Base-by-base conservation (phyloP, 2,329 filamentous ascomycete species). In the Cryphonectria parasitica region DNA sequence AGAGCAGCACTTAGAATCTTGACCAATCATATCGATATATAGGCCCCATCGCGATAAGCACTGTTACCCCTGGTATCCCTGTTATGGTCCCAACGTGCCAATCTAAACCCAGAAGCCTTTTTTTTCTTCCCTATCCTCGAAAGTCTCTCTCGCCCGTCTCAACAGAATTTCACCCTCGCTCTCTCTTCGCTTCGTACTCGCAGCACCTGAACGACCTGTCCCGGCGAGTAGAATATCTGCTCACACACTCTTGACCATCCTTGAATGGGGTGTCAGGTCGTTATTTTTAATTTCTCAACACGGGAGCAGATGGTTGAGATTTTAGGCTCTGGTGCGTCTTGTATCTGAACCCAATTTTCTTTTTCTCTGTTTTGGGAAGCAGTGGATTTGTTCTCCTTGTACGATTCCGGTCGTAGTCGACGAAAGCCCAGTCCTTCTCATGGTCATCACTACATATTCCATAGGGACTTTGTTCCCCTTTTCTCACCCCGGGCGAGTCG, bases 281-380 rank as follows among this genome's bases (percentile, higher is more conserved):
- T 19, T 49, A 49, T 49, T 49, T 49, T 49, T 49, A 49, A n/a
- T 49, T 49, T n/a, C 22, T 49, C 45, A n/a, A n/a, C 22, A 49
- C 22, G 22, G 17, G 22, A 49, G 17, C 15, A 45, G 41, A 56
- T 41, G 64, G 64, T 70, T 70, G 68, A 62, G 64, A n/a, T 63
- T 54, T 58, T 70, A 64, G 68, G 64, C 68, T 67, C 68, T 67
- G 68, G 68, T 43, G 68, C 52, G 41, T 60, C 52, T 36, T 25
- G 13, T 22, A n/a, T 19, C 54, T 28, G 6, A 56, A 56, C n/a
- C 19, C 28, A 58, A 31, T 19, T 58, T 31, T 31, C 13, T 17
- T 19, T 31, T 31, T 58, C 31, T 31, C 28, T 34, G 19, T 15
- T 13, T 54, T 10, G 49, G 49, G 49, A 5, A 13, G 41, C 19